These are phyloP conservation scores for Aphanoascus verrucosus DNA, from an alignment of 2,329 filamentous ascomycete genomes.

Conservation along the genomic window DNA sequence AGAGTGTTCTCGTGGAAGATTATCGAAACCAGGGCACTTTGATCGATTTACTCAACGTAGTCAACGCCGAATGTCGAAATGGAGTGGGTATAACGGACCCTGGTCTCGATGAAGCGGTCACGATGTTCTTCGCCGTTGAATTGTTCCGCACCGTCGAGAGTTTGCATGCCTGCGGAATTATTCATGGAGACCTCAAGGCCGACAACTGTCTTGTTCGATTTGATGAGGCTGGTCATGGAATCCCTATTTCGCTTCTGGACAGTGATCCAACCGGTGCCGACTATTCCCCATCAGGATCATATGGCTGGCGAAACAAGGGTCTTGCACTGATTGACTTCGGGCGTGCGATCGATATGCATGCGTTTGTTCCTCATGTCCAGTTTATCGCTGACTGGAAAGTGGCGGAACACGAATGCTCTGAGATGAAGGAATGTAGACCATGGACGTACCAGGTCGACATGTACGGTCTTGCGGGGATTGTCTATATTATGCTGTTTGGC, in stretches of 20 bases:
- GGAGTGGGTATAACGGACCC: constrained; percentile 42
- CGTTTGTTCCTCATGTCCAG: constrained; percentile 62
- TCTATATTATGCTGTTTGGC: constrained; percentile 84
- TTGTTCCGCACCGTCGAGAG: constrained; percentile 81
- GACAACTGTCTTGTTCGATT: constrained; percentile 92
- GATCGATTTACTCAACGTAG: constrained; percentile 85
- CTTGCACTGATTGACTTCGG: constrained; percentile 89
- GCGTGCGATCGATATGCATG: constrained; percentile 83
- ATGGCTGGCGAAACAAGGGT: constrained; percentile 72
- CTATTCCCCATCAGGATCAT: constrained; percentile 62
- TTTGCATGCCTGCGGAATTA: constrained; percentile 64
- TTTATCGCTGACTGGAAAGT: constrained; percentile 97
- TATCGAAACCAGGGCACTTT: constrained; percentile 83
- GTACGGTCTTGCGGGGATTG: constrained; percentile 75
- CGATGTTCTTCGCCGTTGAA: constrained; percentile 93
- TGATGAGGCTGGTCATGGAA: constrained; percentile 43
- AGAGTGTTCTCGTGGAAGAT: constrained; percentile 80
- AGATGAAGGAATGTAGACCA: constrained; percentile 85
- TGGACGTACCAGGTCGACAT: constrained; percentile 99
- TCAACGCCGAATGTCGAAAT: constrained; percentile 53
- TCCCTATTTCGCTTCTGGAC: constrained; percentile 16
- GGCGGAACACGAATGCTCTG: constrained; percentile 73
- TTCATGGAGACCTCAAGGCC: constrained; percentile 90
- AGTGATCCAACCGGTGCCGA: constrained; percentile 29
- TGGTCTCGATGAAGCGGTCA: constrained; percentile 78